phyloP scores from a whole-genome alignment of 306 rosid genomes.

The Gynostemma pentaphyllum region DNA sequence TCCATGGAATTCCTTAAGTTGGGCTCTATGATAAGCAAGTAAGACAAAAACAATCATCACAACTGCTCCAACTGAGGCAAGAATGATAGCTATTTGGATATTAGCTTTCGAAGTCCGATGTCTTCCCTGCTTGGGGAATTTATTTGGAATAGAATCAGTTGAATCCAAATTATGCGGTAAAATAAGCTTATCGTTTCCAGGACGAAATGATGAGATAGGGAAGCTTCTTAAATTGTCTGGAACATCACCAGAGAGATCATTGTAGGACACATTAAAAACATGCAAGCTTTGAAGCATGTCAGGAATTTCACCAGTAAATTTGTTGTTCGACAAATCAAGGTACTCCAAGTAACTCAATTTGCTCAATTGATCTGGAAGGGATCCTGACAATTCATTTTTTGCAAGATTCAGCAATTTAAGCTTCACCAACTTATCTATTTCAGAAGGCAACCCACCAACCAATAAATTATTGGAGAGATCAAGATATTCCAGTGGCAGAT shows the following conservation, averaged over 20 bases:
- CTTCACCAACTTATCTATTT: slow-evolving; percentile 48
- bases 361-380: slow-evolving; percentile 61
- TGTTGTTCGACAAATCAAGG: slow-evolving; percentile 77
- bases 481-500: slow-evolving; percentile 42
- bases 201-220: slow-evolving; percentile 53
- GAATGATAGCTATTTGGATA: slow-evolving; percentile 81
- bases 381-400: slow-evolving; percentile 65
- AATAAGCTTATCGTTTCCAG: slow-evolving; percentile 52
- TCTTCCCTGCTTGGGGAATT: slow-evolving; percentile 18
- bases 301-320: slow-evolving; percentile 71
- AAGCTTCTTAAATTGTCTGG: slow-evolving; percentile 59
- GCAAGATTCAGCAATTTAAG: slow-evolving; percentile 82
- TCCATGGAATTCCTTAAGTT: slow-evolving; percentile 60
- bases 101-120: slow-evolving; percentile 45
- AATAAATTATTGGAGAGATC: slow-evolving; percentile 72
- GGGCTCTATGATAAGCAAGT: slow-evolving; percentile 78
- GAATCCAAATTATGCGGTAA: slow-evolving; percentile 18
- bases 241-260: slow-evolving; percentile 65
- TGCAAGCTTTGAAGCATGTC: slow-evolving; percentile 52
- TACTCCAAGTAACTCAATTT: slow-evolving; percentile 52
- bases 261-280: slow-evolving; percentile 70
- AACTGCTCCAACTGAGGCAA: slow-evolving; percentile 86
- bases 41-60: slow-evolving; percentile 80
- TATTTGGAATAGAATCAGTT: slow-evolving; percentile 34
- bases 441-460: slow-evolving; percentile 61